Conservation (phyloP, 2,329 filamentous ascomycete genomes). For the Chaetomium olivaceum region DNA sequence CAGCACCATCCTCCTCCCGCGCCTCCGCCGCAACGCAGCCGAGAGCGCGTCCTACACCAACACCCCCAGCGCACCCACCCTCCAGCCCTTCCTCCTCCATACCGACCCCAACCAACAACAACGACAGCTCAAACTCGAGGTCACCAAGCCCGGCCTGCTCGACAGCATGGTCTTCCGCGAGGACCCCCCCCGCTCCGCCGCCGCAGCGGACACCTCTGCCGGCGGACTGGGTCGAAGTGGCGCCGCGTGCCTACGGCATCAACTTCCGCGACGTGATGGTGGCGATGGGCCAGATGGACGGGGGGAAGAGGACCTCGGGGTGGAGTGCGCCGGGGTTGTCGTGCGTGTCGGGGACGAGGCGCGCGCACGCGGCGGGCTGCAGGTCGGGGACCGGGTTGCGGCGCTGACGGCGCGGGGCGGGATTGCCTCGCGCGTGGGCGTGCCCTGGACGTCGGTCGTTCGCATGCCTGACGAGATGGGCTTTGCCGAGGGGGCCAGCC, state of each 20-base stretch:
- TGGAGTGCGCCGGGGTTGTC: conserved; percentile 32
- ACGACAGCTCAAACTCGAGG: background rate
- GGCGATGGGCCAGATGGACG: conserved; percentile 37
- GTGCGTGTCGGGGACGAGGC: conserved; percentile 11
- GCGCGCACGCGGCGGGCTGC: conserved; percentile 25
- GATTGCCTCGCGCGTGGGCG: background rate
- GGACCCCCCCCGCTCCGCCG: conserved; percentile 8
- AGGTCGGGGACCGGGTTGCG: conserved; percentile 32
- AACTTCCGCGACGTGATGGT: conserved; percentile 46
- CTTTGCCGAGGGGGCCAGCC: background rate
- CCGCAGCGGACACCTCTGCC: conserved; percentile 21
- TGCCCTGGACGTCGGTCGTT: background rate
- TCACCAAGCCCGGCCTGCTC: conserved; percentile 30
- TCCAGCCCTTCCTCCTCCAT: background rate
- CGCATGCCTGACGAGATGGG: background rate
- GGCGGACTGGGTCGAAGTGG: conserved; percentile 39
- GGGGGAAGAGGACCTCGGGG: conserved; percentile 14
- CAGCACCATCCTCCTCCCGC: background rate
- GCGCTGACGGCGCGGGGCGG: background rate
- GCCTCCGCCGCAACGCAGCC: background rate
- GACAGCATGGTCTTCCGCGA: conserved; percentile 35
- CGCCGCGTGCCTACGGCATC: conserved; percentile 39
- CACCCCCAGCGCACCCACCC: too few relatives aligned
- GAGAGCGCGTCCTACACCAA: background rate
- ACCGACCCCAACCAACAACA: background rate